These are phyloP conservation scores for Senna siamea DNA, from an alignment of 306 rosid species.

Conservation along the genomic window DNA sequence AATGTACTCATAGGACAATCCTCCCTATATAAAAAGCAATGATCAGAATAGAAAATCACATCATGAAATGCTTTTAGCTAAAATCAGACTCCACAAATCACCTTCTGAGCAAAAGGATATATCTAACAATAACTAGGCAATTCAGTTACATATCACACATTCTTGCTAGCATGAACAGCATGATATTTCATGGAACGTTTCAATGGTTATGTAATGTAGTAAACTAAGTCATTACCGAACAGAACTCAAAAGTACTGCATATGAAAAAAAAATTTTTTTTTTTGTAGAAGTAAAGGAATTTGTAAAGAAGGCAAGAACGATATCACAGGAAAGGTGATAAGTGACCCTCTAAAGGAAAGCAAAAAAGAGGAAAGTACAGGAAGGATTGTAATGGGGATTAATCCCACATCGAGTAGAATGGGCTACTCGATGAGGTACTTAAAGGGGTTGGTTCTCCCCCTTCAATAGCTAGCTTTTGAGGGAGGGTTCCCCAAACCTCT, in stretches of 20 bases:
- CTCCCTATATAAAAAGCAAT: slow-evolving; percentile 70
- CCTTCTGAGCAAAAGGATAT: slow-evolving; percentile 14
- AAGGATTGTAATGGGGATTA: too few relatives aligned
- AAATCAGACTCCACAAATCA: not conserved
- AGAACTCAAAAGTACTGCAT: slow-evolving; percentile 12
- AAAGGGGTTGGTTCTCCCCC: too few relatives aligned
- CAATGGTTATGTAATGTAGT: not conserved
- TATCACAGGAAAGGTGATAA: not conserved
- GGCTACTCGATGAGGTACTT: too few relatives aligned
- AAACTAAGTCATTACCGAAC: not conserved
- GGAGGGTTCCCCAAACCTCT: too few relatives aligned
- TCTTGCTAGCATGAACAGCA: slow-evolving; percentile 18
- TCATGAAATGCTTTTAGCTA: slow-evolving; percentile 29
- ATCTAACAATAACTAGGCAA: slow-evolving; percentile 22
- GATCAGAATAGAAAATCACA: slow-evolving; percentile 31
- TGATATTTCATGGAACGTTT: slow-evolving; percentile 19
- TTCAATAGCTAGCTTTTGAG: too few relatives aligned
- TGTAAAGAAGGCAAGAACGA: slow-evolving; percentile 4
- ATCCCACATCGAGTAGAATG: too few relatives aligned
- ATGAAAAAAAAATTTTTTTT: not conserved
- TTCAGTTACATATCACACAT: slow-evolving; percentile 30
- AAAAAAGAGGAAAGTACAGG: not conserved
- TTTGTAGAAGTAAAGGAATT: slow-evolving; percentile 4
- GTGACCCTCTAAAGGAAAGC: not conserved
- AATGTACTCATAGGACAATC: slow-evolving; percentile 82